phyloP scores from a whole-genome alignment of 352 stramenopile genomes.

The Pythium vanterpoolii region DNA sequence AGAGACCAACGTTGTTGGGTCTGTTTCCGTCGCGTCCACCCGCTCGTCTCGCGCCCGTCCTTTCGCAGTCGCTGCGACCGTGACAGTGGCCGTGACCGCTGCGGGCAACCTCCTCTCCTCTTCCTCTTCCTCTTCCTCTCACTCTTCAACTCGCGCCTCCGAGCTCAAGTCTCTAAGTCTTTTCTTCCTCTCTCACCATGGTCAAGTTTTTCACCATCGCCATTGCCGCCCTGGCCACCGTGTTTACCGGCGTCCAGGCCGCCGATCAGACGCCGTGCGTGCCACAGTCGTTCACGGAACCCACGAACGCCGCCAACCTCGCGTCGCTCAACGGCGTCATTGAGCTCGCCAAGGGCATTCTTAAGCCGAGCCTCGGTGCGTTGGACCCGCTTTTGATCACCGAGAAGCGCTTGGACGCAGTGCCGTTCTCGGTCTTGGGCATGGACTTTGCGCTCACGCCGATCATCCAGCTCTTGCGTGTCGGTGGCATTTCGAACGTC shows the following conservation, averaged over 20 bases:
- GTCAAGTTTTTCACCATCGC: slow-evolving; percentile 37
- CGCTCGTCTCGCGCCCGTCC: no score
- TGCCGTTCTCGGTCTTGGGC: slow-evolving; percentile 49
- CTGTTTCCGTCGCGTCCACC: no score
- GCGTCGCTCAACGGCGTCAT: slow-evolving; percentile 45
- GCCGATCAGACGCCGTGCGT: slow-evolving; percentile 31
- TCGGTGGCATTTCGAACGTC: slow-evolving; percentile 41
- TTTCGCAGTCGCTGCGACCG: no score
- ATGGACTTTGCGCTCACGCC: slow-evolving; percentile 49
- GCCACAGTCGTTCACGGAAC: slow-evolving; percentile 40
- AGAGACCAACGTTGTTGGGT: no score
- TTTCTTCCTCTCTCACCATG: slow-evolving; percentile 23
- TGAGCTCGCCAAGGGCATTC: slow-evolving; percentile 29
- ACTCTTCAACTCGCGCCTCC: slow-evolving; percentile 17
- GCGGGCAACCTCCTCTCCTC: no score
- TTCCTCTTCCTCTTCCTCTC: neutral
- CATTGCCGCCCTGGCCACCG: slow-evolving; percentile 18
- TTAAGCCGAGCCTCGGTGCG: slow-evolving; percentile 25
- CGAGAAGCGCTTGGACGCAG: slow-evolving; percentile 37
- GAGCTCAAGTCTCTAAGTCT: slow-evolving; percentile 12
- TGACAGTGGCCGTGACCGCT: neutral
- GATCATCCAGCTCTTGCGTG: slow-evolving; percentile 43
- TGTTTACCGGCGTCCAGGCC: slow-evolving; percentile 18
- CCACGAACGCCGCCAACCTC: slow-evolving; percentile 34
- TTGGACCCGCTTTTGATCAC: slow-evolving; percentile 36